A percentile compares a stretch with the other conserved stretches of the same genome.
These are phyloP conservation scores for Colletotrichum graminicola DNA, from an alignment of 2,329 filamentous ascomycete species.

Conservation along the genomic window DNA sequence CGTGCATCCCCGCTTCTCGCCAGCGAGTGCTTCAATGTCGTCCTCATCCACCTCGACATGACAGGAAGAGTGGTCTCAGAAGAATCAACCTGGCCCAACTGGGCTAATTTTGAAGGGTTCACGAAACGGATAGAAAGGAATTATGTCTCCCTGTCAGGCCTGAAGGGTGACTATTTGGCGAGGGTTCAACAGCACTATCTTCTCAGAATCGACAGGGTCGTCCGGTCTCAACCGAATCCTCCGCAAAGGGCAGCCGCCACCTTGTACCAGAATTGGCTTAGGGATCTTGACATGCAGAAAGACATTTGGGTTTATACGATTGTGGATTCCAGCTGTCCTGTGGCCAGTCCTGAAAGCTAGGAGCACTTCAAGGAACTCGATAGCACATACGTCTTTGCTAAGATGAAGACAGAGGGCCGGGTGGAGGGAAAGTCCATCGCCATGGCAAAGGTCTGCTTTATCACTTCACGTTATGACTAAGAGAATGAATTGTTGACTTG, in stretches of 20 bases:
- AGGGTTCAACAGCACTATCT: not conserved
- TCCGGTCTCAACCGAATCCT: not conserved
- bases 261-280: not conserved
- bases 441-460: not conserved
- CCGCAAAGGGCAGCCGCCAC: not conserved
- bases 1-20: constrained; percentile 1
- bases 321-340: not conserved
- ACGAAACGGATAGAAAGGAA: not conserved
- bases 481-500: not conserved
- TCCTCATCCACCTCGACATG: not conserved
- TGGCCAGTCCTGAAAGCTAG: constrained; percentile 3
- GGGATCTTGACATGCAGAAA: not conserved
- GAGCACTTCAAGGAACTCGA: not conserved
- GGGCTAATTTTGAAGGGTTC: not conserved
- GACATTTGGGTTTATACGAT: not conserved
- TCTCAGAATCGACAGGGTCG: not conserved
- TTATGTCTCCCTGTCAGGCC: not conserved
- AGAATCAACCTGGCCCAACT: not conserved
- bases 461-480: not conserved
- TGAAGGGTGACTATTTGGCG: not conserved
- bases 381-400: not conserved
- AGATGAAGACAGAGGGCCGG: not conserved
- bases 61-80: not conserved
- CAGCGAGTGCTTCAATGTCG: not conserved
- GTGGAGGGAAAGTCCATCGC: not conserved